phyloP scores from a whole-genome alignment of 805 yeast species.

The Millerozyma miso region DNA sequence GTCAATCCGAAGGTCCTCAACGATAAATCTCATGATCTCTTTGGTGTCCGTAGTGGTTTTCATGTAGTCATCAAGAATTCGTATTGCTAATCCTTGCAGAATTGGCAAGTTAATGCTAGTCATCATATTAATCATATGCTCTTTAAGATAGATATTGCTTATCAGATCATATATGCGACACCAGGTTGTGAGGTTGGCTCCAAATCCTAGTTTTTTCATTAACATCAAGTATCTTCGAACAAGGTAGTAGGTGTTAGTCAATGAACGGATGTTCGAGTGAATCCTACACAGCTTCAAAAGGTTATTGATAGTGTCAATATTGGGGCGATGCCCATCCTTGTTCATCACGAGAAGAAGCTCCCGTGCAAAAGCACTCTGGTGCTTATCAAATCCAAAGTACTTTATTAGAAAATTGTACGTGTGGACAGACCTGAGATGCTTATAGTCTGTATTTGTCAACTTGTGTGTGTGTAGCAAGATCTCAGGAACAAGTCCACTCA shows the following conservation, averaged over 20 bases:
- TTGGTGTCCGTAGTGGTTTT: conserved; percentile 20
- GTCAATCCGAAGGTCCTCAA: conserved; percentile 23
- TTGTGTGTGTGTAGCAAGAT: conserved; percentile 36
- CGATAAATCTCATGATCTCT: conserved; percentile 31
- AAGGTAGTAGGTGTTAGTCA: conserved; percentile 28
- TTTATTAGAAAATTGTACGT: conserved; percentile 38
- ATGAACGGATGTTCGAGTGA: conserved; percentile 30
- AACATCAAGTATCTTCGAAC: conserved; percentile 28
- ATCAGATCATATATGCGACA: conserved; percentile 35
- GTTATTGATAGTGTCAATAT: conserved; percentile 36
- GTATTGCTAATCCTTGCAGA: conserved; percentile 23
- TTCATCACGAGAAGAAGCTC: conserved; percentile 37
- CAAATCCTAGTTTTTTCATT: conserved; percentile 19
- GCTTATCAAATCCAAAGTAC: conserved; percentile 36
- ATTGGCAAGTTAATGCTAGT: conserved; percentile 30
- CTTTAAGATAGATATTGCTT: conserved; percentile 35
- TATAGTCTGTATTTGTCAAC: conserved; percentile 26
- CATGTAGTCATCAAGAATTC: conserved; percentile 33
- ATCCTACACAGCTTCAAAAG: conserved; percentile 27
- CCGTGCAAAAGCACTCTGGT: conserved; percentile 38
- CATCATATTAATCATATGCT: conserved; percentile 29
- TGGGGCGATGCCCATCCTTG: conserved; percentile 37
- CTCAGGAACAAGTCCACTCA: conserved; percentile 33
- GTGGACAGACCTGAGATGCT: conserved; percentile 26
- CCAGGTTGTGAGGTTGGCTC: conserved; percentile 32